Base-by-base conservation (phyloP, 2,329 filamentous ascomycete genomes). In the Albifimbria verrucaria region DNA sequence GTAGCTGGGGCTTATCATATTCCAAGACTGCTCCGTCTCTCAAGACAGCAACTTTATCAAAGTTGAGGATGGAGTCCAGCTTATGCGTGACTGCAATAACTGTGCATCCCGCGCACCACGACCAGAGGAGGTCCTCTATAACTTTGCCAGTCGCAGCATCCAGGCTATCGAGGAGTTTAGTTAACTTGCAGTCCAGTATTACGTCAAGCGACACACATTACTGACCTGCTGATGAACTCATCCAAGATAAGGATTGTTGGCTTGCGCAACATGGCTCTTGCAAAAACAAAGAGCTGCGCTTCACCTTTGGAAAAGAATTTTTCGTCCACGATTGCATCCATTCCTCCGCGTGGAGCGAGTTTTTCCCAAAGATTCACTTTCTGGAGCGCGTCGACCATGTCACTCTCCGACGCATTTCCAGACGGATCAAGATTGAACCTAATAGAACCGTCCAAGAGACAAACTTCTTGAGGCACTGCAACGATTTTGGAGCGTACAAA, bases 21-120 rank as follows among this genome's bases (percentile, higher is more conserved):
- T 83, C 79, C 2, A 77, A 71, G 9, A 82, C 62, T 47, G 61
- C 60, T 3, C 79, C 80, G 7, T 67, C 64, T 23, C 81, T 75
- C 69, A 83, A 72, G 9, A 83, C 75, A 1, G 76, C 70, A 25
- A 83, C 73, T 22, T 65, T 66, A 59, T 83, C 79, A 59, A 75
- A 79, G 56, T 76, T 74, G 3, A 72, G 60, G 48, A 78, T 74
- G 1, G 74, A 76, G 15, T 66, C 57, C 2, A 69, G 46, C 11
- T 64, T 60, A 32, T 68, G 67, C 24, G 62, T 65, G 4, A 67
- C 60, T 3, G 60, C 58, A 24, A 69, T 54, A 24, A 86, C 72
- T 2, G 82, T 86, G 59, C 79, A 77, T 9, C 41, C 55, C 4
- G 11, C 15, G 23, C 62, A 65, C 55, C 60, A 57, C 1, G 53